Evolutionary conservation across 192 early-diverging fungal species (phyloP), one percentile per base, ranked within the genome.

Genomic region (Coemansia sp.): DNA sequence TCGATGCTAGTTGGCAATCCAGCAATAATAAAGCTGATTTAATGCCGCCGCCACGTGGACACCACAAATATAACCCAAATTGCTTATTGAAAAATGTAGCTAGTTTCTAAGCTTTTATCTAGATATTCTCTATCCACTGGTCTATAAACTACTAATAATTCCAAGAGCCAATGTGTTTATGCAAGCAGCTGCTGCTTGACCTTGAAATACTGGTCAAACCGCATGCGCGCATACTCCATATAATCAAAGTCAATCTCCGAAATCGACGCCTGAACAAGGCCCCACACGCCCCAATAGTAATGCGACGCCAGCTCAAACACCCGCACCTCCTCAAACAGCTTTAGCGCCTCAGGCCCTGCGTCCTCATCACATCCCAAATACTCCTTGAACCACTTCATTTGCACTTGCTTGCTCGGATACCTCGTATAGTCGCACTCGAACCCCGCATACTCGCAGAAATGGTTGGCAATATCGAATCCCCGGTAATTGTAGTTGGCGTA

Each of bases 221-320:
- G 78, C 69, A 90, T 70, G 12, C 86, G 75, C 14, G 94, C 91
- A 81, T 97, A 98, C 40, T 84, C 87, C 81, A 90, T 87, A 68
- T 98, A 98, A 66, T 95, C 91, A 87, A 98, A 98, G 71, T 96
- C 94, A 25, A 98, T 88, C 68, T 96, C 93, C 8, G 93, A 95
- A 19, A 94, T 75, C 22, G 86, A 84, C 2, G 93, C 92, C 75
- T 98, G 94, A 20, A 90, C 79, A 63, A 93, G 65, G 2, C 81
- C 90, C 89, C 89, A 91, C 22, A 89, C 62, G 21, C 86, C 91
- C 96, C 96, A 98, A 72, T 93, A 98, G 61, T 90, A 88, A 73
- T 98, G 96, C 10, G 94, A 93, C 2, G 93, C 92, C 40, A 97
- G 81, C 50, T 89, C 86, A 74, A 93, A 96, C 61, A 85, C 80